Evolutionary conservation across 83 land plant genomes (phyloP), one percentile per base, ranked within the genome.

Genomic region (Picea abies): DNA sequence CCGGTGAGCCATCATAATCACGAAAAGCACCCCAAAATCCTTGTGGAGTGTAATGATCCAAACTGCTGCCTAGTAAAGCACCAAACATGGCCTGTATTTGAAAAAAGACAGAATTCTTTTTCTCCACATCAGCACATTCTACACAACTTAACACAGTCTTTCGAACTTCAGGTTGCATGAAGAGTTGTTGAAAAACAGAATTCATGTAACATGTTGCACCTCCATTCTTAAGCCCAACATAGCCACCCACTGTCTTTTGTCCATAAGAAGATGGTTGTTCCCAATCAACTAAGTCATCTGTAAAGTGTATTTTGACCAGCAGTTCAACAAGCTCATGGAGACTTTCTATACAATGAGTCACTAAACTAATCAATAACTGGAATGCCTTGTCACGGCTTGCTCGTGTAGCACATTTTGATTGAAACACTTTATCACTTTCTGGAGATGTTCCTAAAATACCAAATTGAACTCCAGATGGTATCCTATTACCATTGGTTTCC

Each of bases 201-300:
- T 85, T 85, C 87, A 85, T 85, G 79, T 85, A 85, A 81, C 87
- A 85, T 19, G 87, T 85, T 23, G 87, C 87, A 26, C 87, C 87
- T 6, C 86, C 87, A 82, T 82, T 85, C 65, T 85, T 85, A 62
- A 85, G 79, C 37, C 87, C 85, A 39, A 85, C 87, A 82, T 85
- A 85, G 60, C 87, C 87, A 44, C 87, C 80, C 5, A 82, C 25
- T 12, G 85, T 85, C 56, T 85, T 85, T 23, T 85, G 80, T 14
- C 87, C 87, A 82, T 82, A 78, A 26, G 85, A 85, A 64, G 85
- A 85, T 4, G 79, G 60, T 17, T 85, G 87, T 6, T 85, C 87
- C 87, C 87, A 85, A 44, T 85, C 87, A 49, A 41, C 26, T 22
- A 83, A 58, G 17, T 85, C 87, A 58, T 86, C 75, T 20, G 87